These are phyloP conservation scores for Schoenoplectus triqueter DNA, from an alignment of 202 grass and related monocot genomes.

Conservation along the genomic window DNA sequence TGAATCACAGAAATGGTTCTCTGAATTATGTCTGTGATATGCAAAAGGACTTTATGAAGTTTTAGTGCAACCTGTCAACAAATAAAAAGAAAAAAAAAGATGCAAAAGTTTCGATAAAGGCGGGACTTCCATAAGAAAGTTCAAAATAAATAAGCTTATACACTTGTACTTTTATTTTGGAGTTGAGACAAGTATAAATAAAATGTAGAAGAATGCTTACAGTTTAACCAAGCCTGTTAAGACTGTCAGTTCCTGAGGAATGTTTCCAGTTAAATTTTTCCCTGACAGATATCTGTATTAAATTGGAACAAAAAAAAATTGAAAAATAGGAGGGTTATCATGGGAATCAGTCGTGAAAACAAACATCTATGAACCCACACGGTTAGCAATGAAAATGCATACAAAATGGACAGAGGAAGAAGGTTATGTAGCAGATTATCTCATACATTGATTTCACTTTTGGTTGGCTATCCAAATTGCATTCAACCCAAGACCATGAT, in stretches of 20 bases:
- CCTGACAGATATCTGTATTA: constrained; percentile 58
- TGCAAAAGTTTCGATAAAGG: background rate
- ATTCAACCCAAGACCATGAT: constrained; percentile 90
- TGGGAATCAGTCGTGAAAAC: background rate
- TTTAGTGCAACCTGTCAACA: background rate
- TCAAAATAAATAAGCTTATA: too few species aligned
- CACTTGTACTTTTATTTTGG: too few species aligned
- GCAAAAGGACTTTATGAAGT: background rate
- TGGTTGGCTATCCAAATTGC: constrained; percentile 63
- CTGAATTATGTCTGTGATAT: background rate
- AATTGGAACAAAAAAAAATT: background rate
- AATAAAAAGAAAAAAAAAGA: background rate
- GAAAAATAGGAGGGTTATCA: background rate
- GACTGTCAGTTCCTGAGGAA: constrained; percentile 75
- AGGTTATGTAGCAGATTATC: background rate
- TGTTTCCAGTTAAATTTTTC: constrained; percentile 77
- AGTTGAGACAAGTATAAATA: too few species aligned
- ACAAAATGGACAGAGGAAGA: background rate
- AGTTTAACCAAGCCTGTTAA: constrained; percentile 63
- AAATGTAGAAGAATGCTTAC: constrained; percentile 44
- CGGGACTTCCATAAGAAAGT: background rate
- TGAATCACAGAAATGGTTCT: background rate
- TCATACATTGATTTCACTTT: constrained; percentile 69
- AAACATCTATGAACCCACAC: background rate
- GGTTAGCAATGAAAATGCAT: background rate